A percentile compares a stretch with the other conserved stretches of the same genome.
These are phyloP conservation scores for Paramecium sexaurelia DNA, from an alignment of 73 alveolate species.

Conservation along the genomic window DNA sequence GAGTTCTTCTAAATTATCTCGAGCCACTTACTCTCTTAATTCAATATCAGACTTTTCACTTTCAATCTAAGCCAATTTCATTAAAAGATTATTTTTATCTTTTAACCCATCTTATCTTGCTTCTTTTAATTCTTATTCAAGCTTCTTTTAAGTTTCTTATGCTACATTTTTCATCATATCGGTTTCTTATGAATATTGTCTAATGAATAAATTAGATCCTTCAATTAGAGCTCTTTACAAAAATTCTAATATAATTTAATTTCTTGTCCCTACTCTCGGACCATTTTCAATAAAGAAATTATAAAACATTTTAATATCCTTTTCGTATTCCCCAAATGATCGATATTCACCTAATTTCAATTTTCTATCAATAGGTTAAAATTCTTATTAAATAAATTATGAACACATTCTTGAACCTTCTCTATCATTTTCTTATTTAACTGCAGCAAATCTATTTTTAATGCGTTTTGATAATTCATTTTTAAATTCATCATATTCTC, in stretches of 20 bases:
- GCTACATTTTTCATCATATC: constrained; percentile 70
- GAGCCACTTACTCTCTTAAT: constrained; percentile 80
- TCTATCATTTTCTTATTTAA: constrained; percentile 81
- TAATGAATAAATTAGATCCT: constrained; percentile 80
- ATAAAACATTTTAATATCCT: constrained; percentile 79
- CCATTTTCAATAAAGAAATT: constrained; percentile 83
- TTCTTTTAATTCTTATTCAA: constrained; percentile 82
- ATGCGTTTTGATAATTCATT: constrained; percentile 75
- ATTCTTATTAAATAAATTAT: constrained; percentile 76
- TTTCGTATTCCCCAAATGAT: constrained; percentile 76
- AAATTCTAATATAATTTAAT: constrained; percentile 78
- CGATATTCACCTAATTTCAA: constrained; percentile 79
- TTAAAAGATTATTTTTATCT: constrained; percentile 71
- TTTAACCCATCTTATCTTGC: constrained; percentile 71
- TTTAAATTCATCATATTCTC: constrained; percentile 72
- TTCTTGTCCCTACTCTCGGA: constrained; percentile 85
- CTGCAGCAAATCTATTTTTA: constrained; percentile 71
- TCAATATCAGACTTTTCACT: constrained; percentile 84
- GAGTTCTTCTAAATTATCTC: constrained; percentile 77
- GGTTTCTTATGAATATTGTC: constrained; percentile 70
- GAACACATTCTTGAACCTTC: constrained; percentile 72
- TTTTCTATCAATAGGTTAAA: constrained; percentile 77
- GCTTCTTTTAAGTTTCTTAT: constrained; percentile 72
- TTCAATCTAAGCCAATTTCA: constrained; percentile 72
- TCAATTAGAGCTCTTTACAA: constrained; percentile 72